Conservation (phyloP, 176 grass and related monocot species). For the Aegilops umbellulata region DNA sequence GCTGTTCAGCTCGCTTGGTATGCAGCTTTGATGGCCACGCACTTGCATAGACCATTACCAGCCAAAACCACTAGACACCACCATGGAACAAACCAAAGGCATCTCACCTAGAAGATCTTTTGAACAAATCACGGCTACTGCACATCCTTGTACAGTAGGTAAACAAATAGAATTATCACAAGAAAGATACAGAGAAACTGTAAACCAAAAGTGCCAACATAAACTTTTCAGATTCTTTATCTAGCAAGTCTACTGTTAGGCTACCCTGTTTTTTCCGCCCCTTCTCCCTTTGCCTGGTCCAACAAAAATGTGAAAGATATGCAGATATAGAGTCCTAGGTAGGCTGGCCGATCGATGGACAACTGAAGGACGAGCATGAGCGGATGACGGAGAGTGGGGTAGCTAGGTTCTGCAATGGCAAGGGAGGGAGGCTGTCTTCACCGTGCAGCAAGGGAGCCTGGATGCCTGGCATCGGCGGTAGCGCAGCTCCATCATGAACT, state of each 20-base stretch:
- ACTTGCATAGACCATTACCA: background rate
- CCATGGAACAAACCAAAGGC: background rate
- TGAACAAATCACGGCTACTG: no score
- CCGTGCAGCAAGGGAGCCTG: background rate
- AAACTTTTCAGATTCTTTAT: no score
- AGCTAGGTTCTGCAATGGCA: background rate
- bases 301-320: no score
- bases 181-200: no score
- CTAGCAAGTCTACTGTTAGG: no score
- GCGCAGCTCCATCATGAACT: conserved; percentile 75
- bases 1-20: background rate
- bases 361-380: background rate
- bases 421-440: background rate
- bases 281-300: no score
- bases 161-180: no score
- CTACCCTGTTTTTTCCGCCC: no score
- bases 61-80: background rate
- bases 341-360: background rate
- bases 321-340: background rate
- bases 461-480: conserved; percentile 42
- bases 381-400: no score
- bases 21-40: background rate
- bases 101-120: no score
- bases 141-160: no score
- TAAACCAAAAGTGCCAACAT: no score